A percentile compares a stretch with the other conserved stretches of the same genome.
Evolutionary conservation across 441 rosid genomes (phyloP).

Genomic region (Mallotus japonicus): DNA sequence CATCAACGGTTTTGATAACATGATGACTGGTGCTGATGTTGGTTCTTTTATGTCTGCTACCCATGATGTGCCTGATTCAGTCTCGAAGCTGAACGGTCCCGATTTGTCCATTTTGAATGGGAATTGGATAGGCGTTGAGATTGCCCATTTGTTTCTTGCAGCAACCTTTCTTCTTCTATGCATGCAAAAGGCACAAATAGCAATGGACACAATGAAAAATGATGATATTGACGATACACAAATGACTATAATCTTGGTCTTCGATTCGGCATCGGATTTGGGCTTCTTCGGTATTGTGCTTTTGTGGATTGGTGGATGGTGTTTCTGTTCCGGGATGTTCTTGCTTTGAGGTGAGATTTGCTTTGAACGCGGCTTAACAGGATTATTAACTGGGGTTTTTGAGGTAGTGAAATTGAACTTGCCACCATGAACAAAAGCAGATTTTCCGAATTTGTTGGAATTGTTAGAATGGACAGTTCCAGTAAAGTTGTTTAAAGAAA

Average conservation of each 20-base stretch:
- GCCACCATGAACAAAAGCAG: conserved; percentile 63
- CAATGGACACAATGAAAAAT: conserved; percentile 37
- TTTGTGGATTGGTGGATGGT: conserved; percentile 8
- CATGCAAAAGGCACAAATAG: conserved; percentile 24
- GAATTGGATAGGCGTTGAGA: conserved; percentile 61
- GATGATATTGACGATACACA: conserved; percentile 45
- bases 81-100: conserved; percentile 87
- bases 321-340: conserved; percentile 14
- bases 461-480: conserved; percentile 42
- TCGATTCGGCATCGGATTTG: conserved; percentile 18
- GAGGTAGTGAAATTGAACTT: conserved; percentile 36
- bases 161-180: conserved; percentile 37
- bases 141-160: conserved; percentile 72
- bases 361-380: conserved; percentile 17
- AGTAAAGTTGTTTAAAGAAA: conserved; percentile 65
- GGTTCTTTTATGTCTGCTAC: conserved; percentile 89
- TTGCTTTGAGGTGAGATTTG: conserved; percentile 22
- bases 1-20: conserved; percentile 86
- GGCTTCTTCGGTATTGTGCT: conserved; percentile 3
- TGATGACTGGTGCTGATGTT: conserved; percentile 65
- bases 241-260: conserved; percentile 34
- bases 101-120: conserved; percentile 77
- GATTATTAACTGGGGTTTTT: conserved; percentile 31
- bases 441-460: conserved; percentile 54
- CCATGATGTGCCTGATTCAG: conserved; percentile 82